Evolutionary conservation across 2,329 filamentous ascomycete genomes (phyloP), one percentile per base, ranked within the genome.

Genomic region (Aspergillus sp.): DNA sequence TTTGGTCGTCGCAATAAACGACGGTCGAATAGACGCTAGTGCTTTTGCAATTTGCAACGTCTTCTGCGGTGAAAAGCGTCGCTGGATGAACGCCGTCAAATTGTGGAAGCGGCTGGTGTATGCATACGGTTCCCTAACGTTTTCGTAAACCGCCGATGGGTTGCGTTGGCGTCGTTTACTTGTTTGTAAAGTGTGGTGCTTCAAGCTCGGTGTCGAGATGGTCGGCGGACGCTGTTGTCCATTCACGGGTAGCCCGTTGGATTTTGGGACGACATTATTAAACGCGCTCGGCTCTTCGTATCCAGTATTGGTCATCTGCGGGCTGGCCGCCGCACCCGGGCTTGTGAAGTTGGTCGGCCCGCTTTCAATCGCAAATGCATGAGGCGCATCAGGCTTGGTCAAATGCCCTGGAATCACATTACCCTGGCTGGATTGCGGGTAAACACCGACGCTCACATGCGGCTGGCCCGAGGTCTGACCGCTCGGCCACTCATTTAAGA

Each of bases 51-150:
- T 96, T 57, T 88, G 86, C 23, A 93, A 75, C 0, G 89, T 88
- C 75, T 93, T 93, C 63, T 86, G 87, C 12, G 87, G 81, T 1
- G 90, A 85, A 67, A 96, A 93, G 19, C 92, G 89, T 50, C 86
- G 86, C 70, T 91, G 86, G 37, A 97, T 82, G 61, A 93, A 87
- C 8, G 87, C 87, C 44, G 92, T 91, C 62, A 98, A 84, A 63
- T 88, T 90, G 75, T 99, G 95, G 73, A 96, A 98, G 19, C 91
- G 91, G 44, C 86, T 85, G 1, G 93, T 92, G 70, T 98, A 98
- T 9, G 90, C 88, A 70, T 98, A 97, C 4, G 95, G 93, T 68
- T 95, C 89, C 61, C 90, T 92, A 68, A 99, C 91, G 41, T 86
- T 89, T 61, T 93, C 87, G 73, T 98, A 99, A 55, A 98, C 91